Percentiles rank a stretch among this genome's conserved stretches.
Conservation (phyloP, 768 basidiomycete species). For the Rhizopogon vulgaris region DNA sequence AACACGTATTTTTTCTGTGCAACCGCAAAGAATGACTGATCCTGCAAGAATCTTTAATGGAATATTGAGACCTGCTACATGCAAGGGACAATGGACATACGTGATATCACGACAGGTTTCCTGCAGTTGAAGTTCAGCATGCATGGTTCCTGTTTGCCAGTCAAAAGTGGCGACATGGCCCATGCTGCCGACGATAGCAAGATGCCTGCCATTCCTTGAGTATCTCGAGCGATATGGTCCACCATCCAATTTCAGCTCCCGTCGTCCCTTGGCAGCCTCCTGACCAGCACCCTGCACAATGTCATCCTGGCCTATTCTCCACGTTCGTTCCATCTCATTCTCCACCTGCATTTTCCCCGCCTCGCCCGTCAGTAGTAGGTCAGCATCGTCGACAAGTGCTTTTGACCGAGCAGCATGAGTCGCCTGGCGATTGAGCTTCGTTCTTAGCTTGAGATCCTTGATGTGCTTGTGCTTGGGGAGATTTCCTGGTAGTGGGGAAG, state of each 20-base stretch:
- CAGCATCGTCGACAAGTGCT: slow-evolving; percentile 61
- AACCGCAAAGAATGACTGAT: slow-evolving; percentile 89
- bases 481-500: slow-evolving; percentile 39
- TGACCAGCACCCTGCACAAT: slow-evolving; percentile 58
- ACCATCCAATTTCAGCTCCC: slow-evolving; percentile 76
- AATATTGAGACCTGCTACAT: not conserved
- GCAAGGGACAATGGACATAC: slow-evolving; percentile 34
- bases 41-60: slow-evolving; percentile 71
- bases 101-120: slow-evolving; percentile 93
- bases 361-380: slow-evolving; percentile 63
- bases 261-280: slow-evolving; percentile 72
- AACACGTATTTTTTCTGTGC: slow-evolving; percentile 96
- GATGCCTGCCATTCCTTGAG: slow-evolving; percentile 85
- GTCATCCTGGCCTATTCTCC: slow-evolving; percentile 80
- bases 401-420: slow-evolving; percentile 57
- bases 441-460: slow-evolving; percentile 69
- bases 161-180: slow-evolving; percentile 94
- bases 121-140: slow-evolving; percentile 81
- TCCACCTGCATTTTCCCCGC: slow-evolving; percentile 72
- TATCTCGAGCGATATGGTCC: slow-evolving; percentile 84
- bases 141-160: slow-evolving; percentile 81
- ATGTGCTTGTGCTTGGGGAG: slow-evolving; percentile 54
- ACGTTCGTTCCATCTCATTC: slow-evolving; percentile 80
- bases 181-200: slow-evolving; percentile 75
- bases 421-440: slow-evolving; percentile 57